Evolutionary conservation across 352 stramenopile species (phyloP).

Genomic region (Phytophthora capsici): DNA sequence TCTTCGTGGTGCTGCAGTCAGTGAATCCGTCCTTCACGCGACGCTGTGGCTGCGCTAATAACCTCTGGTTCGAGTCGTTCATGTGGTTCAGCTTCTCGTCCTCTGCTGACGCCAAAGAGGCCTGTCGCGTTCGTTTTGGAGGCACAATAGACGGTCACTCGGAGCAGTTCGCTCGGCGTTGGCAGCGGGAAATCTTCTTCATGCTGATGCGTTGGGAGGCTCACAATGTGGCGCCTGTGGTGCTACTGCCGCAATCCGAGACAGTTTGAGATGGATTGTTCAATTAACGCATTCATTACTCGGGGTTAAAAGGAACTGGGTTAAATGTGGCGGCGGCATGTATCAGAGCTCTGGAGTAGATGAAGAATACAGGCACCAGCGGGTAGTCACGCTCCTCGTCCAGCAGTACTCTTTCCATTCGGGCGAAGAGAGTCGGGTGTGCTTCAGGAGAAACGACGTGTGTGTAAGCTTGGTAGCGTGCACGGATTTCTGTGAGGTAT

Average conservation of each 20-base stretch:
- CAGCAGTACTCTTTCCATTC: too few relatives aligned
- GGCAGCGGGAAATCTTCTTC: conserved; percentile 43
- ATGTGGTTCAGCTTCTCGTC: conserved; percentile 41
- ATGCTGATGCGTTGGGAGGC: conserved; percentile 44
- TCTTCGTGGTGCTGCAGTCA: conserved; percentile 43
- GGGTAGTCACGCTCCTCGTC: too few relatives aligned
- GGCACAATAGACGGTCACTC: conserved; percentile 39
- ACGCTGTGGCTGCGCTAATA: conserved; percentile 36
- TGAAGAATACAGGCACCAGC: too few relatives aligned
- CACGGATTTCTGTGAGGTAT: too few relatives aligned
- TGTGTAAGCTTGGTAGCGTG: too few relatives aligned
- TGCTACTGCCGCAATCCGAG: conserved; percentile 26
- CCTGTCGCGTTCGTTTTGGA: conserved; percentile 39
- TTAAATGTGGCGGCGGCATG: too few relatives aligned
- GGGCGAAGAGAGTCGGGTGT: too few relatives aligned
- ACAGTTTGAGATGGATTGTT: too few relatives aligned
- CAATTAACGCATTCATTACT: too few relatives aligned
- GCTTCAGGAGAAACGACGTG: too few relatives aligned
- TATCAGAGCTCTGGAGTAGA: too few relatives aligned
- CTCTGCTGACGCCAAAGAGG: not conserved
- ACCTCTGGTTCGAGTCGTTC: conserved; percentile 45
- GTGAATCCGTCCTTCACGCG: conserved; percentile 42
- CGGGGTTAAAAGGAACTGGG: too few relatives aligned
- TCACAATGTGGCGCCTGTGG: conserved; percentile 36
- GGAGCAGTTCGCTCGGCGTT: conserved; percentile 36